Percentiles rank a stretch among this genome's conserved stretches.
phyloP scores from a whole-genome alignment of 805 yeast genomes.

The Metschnikowia baotianmanensis region DNA sequence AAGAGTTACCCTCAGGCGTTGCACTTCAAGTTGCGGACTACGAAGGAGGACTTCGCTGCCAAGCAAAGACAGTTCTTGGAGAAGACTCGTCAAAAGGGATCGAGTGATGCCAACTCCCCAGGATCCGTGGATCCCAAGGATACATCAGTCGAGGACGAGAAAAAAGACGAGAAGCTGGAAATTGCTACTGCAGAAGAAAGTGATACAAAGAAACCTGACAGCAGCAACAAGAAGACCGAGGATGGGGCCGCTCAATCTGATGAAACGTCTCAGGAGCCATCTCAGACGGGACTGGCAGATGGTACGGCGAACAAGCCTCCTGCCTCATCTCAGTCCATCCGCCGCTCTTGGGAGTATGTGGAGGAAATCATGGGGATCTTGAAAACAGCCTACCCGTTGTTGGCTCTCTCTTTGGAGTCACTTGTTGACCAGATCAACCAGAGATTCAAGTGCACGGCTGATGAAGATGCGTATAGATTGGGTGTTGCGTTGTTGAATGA shows the following conservation, averaged over 20 bases:
- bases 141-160: conserved; percentile 4
- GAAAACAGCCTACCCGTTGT: conserved; percentile 92
- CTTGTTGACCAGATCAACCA: conserved; percentile 93
- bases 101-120: conserved; percentile 6
- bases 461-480: conserved; percentile 92
- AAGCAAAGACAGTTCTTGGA: conserved; percentile 71
- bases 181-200: conserved; percentile 3
- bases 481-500: conserved; percentile 91
- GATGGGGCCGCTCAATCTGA: conserved; percentile 6
- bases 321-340: conserved; percentile 21
- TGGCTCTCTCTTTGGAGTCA: conserved; percentile 91
- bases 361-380: conserved; percentile 90
- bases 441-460: conserved; percentile 88
- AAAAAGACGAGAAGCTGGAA: not conserved
- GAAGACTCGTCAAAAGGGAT: conserved; percentile 23
- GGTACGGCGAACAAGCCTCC: not conserved
- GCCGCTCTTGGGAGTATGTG: conserved; percentile 91
- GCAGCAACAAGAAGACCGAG: conserved; percentile 2
- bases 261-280: conserved; percentile 6
- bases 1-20: conserved; percentile 96
- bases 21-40: conserved; percentile 92
- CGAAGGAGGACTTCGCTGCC: conserved; percentile 89
- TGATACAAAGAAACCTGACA: not conserved
- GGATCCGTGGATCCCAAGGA: conserved; percentile 15
- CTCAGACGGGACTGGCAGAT: conserved; percentile 1